phyloP scores from a whole-genome alignment of 352 stramenopile species.

The Thraustotheca clavata region DNA sequence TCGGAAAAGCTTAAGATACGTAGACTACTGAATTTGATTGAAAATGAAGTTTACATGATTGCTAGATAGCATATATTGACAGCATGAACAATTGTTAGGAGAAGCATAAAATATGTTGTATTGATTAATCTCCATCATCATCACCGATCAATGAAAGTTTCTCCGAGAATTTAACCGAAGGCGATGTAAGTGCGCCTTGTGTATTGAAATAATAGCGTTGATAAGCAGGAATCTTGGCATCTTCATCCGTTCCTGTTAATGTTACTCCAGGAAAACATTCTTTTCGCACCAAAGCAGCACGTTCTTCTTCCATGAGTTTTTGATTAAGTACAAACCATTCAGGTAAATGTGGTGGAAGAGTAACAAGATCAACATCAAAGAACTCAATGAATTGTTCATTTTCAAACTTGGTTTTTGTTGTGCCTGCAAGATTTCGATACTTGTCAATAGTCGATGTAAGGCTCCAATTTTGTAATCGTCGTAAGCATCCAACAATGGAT shows the following conservation, averaged over 20 bases:
- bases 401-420: constrained; percentile 79
- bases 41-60: too few species aligned
- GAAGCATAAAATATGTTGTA: background rate
- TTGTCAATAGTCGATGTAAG: constrained; percentile 84
- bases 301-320: constrained; percentile 69
- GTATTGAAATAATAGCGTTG: constrained; percentile 75
- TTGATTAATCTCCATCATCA: constrained; percentile 68
- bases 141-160: constrained; percentile 86
- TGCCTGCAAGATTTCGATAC: constrained; percentile 82
- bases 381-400: constrained; percentile 87
- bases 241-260: background rate
- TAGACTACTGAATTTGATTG: too few species aligned
- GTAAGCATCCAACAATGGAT: constrained; percentile 73
- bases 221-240: constrained; percentile 40
- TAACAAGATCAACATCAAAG: constrained; percentile 81
- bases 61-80: too few species aligned
- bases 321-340: constrained; percentile 78
- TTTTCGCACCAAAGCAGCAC: constrained; percentile 49
- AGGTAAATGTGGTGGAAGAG: constrained; percentile 62
- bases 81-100: background rate
- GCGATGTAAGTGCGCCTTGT: constrained; percentile 68
- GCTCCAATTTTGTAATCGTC: constrained; percentile 78
- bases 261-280: constrained; percentile 56
- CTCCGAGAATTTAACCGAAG: constrained; percentile 76
- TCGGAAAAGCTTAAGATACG: too few species aligned